These are phyloP conservation scores for Gastrolobium bilobum DNA, from an alignment of 306 rosid genomes.

Conservation along the genomic window DNA sequence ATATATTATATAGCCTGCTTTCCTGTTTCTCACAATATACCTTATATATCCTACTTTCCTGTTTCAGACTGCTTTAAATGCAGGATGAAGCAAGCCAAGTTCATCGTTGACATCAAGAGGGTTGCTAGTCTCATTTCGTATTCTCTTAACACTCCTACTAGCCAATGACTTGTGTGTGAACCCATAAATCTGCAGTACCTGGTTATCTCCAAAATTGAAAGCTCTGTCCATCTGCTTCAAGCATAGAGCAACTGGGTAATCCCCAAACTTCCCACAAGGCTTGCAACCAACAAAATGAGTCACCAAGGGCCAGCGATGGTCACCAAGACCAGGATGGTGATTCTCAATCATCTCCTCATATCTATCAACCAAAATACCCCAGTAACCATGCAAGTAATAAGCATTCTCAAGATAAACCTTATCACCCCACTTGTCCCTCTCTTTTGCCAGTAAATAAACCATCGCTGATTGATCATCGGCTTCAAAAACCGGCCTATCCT, in stretches of 20 bases:
- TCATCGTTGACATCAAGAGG: conserved; percentile 80
- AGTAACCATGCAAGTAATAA: conserved; percentile 85
- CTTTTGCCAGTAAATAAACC: conserved; percentile 70
- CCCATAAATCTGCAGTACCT: conserved; percentile 87
- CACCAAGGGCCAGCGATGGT: conserved; percentile 92
- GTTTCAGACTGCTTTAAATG: conserved; percentile 64
- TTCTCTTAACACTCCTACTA: conserved; percentile 75
- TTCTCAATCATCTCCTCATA: conserved; percentile 87
- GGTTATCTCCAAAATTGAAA: conserved; percentile 87
- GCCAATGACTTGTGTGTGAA: conserved; percentile 73
- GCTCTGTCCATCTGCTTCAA: conserved; percentile 94
- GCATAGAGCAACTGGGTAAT: conserved; percentile 86
- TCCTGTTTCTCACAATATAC: conserved; percentile 21
- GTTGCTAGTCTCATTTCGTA: conserved; percentile 71
- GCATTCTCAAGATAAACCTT: conserved; percentile 80
- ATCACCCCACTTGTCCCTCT: conserved; percentile 72
- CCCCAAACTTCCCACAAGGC: conserved; percentile 94
- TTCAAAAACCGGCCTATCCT: conserved; percentile 75
- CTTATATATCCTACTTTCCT: conserved; percentile 7
- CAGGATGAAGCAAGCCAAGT: conserved; percentile 84
- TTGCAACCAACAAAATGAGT: conserved; percentile 96
- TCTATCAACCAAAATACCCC: conserved; percentile 89
- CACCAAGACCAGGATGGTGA: conserved; percentile 85
- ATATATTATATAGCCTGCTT: conserved; percentile 2
- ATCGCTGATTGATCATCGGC: conserved; percentile 91